These are phyloP conservation scores for Zymoseptoria brevis DNA, from an alignment of 2,329 filamentous ascomycete species.

Conservation along the genomic window DNA sequence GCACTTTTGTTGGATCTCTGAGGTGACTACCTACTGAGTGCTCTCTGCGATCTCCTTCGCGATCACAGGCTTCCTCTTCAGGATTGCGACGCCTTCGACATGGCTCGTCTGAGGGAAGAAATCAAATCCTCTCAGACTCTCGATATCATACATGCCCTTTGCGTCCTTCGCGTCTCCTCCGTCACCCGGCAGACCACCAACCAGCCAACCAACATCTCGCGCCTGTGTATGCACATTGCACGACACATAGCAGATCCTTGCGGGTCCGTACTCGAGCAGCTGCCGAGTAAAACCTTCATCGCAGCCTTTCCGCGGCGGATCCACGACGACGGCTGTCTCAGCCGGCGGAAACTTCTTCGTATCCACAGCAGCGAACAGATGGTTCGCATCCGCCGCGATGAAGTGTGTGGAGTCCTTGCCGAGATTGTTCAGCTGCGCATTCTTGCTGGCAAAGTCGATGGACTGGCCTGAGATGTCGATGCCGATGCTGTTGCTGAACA, in stretches of 20 bases:
- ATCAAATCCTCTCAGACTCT: slow-evolving; percentile 87
- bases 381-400: slow-evolving; percentile 77
- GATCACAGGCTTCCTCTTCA: slow-evolving; percentile 35
- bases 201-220: slow-evolving; percentile 79
- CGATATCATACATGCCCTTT: slow-evolving; percentile 63
- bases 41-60: too few species aligned
- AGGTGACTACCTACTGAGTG: neutral
- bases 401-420: slow-evolving; percentile 63
- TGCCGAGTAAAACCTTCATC: slow-evolving; percentile 77
- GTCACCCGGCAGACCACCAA: slow-evolving; percentile 53
- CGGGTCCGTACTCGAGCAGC: slow-evolving; percentile 67
- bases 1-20: neutral
- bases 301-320: slow-evolving; percentile 94
- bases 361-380: slow-evolving; percentile 67
- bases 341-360: slow-evolving; percentile 55
- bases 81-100: slow-evolving; percentile 57
- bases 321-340: slow-evolving; percentile 87
- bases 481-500: slow-evolving; percentile 73
- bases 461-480: slow-evolving; percentile 80
- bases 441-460: slow-evolving; percentile 69
- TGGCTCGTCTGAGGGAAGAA: slow-evolving; percentile 86
- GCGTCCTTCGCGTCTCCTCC: slow-evolving; percentile 22
- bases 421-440: slow-evolving; percentile 70
- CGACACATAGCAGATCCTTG: slow-evolving; percentile 82
- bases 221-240: slow-evolving; percentile 99